Conservation (phyloP, 208 protist genomes). For the Trypanosoma platydactyli region DNA sequence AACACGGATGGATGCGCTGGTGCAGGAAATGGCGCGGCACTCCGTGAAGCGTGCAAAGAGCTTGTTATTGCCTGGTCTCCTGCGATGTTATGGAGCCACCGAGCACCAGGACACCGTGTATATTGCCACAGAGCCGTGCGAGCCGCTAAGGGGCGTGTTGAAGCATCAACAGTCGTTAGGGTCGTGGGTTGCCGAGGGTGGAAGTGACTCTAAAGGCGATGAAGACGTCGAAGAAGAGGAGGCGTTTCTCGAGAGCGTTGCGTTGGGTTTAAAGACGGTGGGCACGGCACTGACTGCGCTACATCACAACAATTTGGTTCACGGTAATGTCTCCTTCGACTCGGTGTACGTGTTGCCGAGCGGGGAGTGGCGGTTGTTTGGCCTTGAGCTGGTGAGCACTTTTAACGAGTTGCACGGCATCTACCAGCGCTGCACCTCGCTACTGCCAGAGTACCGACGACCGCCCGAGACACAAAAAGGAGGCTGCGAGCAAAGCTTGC, state of each 20-base stretch:
- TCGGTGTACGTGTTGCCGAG: constrained; percentile 61
- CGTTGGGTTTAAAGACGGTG: constrained; percentile 63
- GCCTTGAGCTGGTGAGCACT: constrained; percentile 63
- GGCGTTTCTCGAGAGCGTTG: constrained; percentile 42
- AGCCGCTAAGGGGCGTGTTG: constrained; percentile 52
- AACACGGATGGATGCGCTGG: constrained; percentile 4
- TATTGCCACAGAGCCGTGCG: constrained; percentile 79
- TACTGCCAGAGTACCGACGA: constrained; percentile 40
- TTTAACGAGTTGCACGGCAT: constrained; percentile 23
- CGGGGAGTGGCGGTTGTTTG: constrained; percentile 85
- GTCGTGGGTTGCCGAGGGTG: neutral
- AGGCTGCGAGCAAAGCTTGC: constrained; percentile 2
- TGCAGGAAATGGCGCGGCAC: constrained; percentile 52
- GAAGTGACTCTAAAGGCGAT: constrained; percentile 14
- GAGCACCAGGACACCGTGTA: constrained; percentile 79
- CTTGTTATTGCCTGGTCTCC: constrained; percentile 69
- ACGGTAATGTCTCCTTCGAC: constrained; percentile 73
- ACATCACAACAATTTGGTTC: constrained; percentile 74
- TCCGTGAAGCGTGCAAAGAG: constrained; percentile 74
- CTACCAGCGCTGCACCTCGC: constrained; percentile 28
- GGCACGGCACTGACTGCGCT: constrained; percentile 53
- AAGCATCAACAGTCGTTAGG: neutral
- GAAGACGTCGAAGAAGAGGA: constrained; percentile 23
- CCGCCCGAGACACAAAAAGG: constrained; percentile 35
- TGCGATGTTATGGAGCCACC: constrained; percentile 64